Percentiles rank a stretch among this genome's conserved stretches.
Conservation (phyloP, 352 stramenopile genomes). For the Globisporangium okanoganense region DNA sequence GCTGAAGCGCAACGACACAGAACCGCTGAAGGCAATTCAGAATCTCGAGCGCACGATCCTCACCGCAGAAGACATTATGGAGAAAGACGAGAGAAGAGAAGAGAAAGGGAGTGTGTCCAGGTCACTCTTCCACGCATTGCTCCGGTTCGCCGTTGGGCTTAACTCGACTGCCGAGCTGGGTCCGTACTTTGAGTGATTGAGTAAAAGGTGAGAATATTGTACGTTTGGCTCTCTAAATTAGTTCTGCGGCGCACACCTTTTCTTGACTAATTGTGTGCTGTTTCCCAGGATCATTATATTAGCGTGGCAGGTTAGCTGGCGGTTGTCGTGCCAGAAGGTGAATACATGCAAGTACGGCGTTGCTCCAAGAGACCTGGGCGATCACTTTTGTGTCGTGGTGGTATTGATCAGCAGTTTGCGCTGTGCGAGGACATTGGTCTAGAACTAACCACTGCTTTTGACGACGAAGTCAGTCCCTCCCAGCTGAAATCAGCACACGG, state of each 20-base stretch:
- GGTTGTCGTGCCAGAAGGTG: not conserved
- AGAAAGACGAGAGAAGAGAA: not conserved
- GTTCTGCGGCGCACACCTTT: not conserved
- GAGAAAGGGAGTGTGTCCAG: not conserved
- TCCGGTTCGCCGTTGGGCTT: slow-evolving; percentile 8
- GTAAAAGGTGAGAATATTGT: not conserved
- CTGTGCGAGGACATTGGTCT: not conserved
- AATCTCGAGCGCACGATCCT: not conserved
- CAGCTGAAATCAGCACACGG: too few species aligned
- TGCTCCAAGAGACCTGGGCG: too few species aligned
- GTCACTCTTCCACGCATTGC: slow-evolving; percentile 8
- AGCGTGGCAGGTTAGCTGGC: not conserved
- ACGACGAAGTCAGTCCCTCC: too few species aligned
- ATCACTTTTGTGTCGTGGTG: not conserved
- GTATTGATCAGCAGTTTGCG: not conserved
- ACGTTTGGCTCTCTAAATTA: not conserved
- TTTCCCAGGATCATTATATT: not conserved
- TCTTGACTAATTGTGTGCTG: not conserved
- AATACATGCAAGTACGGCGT: not conserved
- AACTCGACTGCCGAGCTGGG: slow-evolving; percentile 16
- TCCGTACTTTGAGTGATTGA: slow-evolving; percentile 2
- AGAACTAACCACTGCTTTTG: not conserved
- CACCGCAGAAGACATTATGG: slow-evolving; percentile 5
- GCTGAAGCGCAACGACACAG: not conserved
- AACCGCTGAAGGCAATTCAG: not conserved